Conservation (phyloP, 768 basidiomycete genomes). For the Chalciporus piperatus region DNA sequence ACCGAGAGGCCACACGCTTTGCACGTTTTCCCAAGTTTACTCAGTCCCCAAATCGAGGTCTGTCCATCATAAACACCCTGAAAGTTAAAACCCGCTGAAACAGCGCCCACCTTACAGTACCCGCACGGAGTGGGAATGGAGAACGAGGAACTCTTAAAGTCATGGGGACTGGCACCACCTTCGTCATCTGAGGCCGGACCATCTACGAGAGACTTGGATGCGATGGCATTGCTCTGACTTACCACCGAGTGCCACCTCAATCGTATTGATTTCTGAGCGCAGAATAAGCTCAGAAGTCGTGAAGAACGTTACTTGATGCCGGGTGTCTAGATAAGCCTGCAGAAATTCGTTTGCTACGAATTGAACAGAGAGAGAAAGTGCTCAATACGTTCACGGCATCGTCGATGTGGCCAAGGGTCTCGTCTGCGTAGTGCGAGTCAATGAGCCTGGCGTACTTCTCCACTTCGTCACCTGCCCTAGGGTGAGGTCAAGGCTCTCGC, state of each 20-base stretch:
- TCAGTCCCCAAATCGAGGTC: slow-evolving; percentile 85
- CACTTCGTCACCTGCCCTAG: slow-evolving; percentile 48
- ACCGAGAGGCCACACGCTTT: slow-evolving; percentile 74
- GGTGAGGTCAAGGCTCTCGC: slow-evolving; percentile 5
- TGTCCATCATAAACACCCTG: slow-evolving; percentile 27
- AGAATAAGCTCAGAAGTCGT: slow-evolving; percentile 55
- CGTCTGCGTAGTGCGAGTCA: slow-evolving; percentile 41
- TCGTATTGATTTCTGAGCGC: slow-evolving; percentile 61
- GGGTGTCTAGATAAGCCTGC: slow-evolving; percentile 62
- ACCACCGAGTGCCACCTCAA: slow-evolving; percentile 65
- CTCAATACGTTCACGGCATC: slow-evolving; percentile 22
- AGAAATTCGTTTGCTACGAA: slow-evolving; percentile 5
- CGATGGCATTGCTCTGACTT: slow-evolving; percentile 17
- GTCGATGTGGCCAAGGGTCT: slow-evolving; percentile 56
- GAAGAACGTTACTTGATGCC: slow-evolving; percentile 56
- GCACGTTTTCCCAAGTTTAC: slow-evolving; percentile 86
- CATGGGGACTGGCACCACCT: slow-evolving; percentile 67
- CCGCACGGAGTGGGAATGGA: slow-evolving; percentile 81
- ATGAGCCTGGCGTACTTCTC: slow-evolving; percentile 49
- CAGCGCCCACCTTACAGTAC: slow-evolving; percentile 66
- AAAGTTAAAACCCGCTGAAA: background rate
- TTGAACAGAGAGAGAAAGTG: background rate
- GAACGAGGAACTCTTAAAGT: slow-evolving; percentile 83
- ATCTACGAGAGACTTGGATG: slow-evolving; percentile 6
- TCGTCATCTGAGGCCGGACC: slow-evolving; percentile 55